These are phyloP conservation scores for Dendrobium chrysotoxum DNA, from an alignment of 106 monocot genomes.

Conservation along the genomic window DNA sequence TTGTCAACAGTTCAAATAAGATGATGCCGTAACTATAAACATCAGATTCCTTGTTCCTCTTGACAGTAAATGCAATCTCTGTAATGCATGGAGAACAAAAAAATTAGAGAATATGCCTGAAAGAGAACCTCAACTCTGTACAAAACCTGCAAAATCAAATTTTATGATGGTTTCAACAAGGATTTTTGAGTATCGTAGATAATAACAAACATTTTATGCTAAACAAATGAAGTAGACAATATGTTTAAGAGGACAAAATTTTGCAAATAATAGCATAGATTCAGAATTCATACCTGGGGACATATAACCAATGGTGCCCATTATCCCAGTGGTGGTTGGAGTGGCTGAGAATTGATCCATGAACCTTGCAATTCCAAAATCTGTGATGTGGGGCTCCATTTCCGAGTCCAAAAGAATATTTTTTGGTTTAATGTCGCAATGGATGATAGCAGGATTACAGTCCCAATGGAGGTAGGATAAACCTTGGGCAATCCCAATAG, in stretches of 20 bases:
- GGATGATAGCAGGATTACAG: constrained; percentile 71
- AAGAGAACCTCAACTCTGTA: neutral
- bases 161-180: neutral
- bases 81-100: constrained; percentile 2
- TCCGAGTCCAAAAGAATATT: constrained; percentile 80
- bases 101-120: neutral
- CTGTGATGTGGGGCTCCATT: constrained; percentile 82
- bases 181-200: neutral
- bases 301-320: constrained; percentile 83
- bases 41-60: constrained; percentile 66
- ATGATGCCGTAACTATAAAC: constrained; percentile 91
- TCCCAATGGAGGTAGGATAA: constrained; percentile 84
- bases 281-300: constrained; percentile 55
- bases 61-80: constrained; percentile 76
- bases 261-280: neutral
- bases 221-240: neutral
- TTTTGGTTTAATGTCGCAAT: constrained; percentile 90
- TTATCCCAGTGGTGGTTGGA: constrained; percentile 29
- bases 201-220: neutral
- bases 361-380: constrained; percentile 86
- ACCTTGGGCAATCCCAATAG: constrained; percentile 80
- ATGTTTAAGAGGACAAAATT: neutral
- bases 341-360: constrained; percentile 42
- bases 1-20: constrained; percentile 71
- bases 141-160: constrained; percentile 1